Evolutionary conservation across 768 basidiomycete species (phyloP).

Genomic region (Porpolomopsis calyptriformis): DNA sequence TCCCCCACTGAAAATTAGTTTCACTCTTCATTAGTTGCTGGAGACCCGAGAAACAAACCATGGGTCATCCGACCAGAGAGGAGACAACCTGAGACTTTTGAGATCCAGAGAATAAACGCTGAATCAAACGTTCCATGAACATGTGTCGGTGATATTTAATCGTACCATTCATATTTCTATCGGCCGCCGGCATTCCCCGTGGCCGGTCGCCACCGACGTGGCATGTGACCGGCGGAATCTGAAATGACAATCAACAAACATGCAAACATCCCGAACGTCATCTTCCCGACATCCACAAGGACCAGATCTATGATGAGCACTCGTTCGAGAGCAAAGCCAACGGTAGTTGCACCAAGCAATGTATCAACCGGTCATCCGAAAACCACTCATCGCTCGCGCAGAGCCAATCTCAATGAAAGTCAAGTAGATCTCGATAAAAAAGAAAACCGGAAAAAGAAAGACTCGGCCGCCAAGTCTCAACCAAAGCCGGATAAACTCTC

Average conservation of each 20-base stretch:
- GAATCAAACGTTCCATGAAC: not conserved
- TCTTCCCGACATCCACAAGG: not conserved
- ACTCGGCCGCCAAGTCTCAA: slow-evolving; percentile 6
- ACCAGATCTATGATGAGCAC: slow-evolving; percentile 28
- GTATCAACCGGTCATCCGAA: slow-evolving; percentile 8
- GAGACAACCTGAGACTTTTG: not conserved
- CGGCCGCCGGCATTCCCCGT: not conserved
- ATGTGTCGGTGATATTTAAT: not conserved
- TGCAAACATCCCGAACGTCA: not conserved
- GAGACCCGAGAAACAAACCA: not conserved
- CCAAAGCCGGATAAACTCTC: slow-evolving; percentile 19
- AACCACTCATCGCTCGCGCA: slow-evolving; percentile 11
- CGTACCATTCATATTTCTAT: not conserved
- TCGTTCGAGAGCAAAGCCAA: slow-evolving; percentile 35
- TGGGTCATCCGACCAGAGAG: not conserved
- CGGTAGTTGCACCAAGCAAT: slow-evolving; percentile 15
- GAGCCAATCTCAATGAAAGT: not conserved
- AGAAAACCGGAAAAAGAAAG: slow-evolving; percentile 3
- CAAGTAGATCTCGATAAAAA: slow-evolving; percentile 1
- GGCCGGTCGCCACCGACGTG: not conserved
- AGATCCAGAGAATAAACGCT: not conserved
- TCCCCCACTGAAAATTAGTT: not conserved
- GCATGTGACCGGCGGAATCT: not conserved
- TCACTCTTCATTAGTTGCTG: not conserved
- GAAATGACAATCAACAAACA: not conserved